Percentiles rank a stretch among this genome's conserved stretches.
phyloP scores from a whole-genome alignment of 306 rosid species.

The Sicyos baderoa region DNA sequence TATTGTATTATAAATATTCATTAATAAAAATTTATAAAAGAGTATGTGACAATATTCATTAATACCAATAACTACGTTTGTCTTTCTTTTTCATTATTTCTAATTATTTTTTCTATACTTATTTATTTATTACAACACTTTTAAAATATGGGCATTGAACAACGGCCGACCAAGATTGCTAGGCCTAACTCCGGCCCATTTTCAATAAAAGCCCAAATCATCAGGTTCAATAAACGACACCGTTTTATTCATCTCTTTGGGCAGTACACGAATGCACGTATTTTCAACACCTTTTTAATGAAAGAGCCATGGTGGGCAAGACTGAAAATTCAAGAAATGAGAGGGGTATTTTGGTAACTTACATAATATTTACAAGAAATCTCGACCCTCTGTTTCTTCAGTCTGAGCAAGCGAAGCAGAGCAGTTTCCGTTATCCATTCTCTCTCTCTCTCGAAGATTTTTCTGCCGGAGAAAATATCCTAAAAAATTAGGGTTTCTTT shows the following conservation, averaged over 20 bases:
- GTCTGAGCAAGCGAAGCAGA: constrained; percentile 49
- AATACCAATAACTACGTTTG: too few species aligned
- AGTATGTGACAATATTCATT: too few species aligned
- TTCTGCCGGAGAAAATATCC: constrained; percentile 22
- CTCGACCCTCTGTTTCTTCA: constrained; percentile 13
- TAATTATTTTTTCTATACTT: too few species aligned
- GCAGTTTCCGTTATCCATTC: constrained; percentile 67
- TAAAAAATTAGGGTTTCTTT: constrained; percentile 42
- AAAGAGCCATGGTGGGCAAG: background rate
- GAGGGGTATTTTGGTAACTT: constrained; percentile 29
- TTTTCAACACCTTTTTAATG: background rate
- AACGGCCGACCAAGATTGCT: background rate
- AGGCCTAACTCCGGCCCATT: background rate
- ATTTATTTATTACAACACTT: background rate
- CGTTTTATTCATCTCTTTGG: background rate
- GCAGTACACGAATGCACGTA: background rate
- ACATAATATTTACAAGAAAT: constrained; percentile 20
- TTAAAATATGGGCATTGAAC: background rate
- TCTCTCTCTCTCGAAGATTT: constrained; percentile 20
- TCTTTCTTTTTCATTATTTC: too few species aligned
- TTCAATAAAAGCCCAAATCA: background rate
- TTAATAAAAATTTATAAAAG: too few species aligned
- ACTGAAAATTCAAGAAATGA: background rate
- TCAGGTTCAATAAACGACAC: background rate
- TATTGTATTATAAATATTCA: too few species aligned